phyloP scores from a whole-genome alignment of 176 grass and related monocot species.

The Otatea glauca region DNA sequence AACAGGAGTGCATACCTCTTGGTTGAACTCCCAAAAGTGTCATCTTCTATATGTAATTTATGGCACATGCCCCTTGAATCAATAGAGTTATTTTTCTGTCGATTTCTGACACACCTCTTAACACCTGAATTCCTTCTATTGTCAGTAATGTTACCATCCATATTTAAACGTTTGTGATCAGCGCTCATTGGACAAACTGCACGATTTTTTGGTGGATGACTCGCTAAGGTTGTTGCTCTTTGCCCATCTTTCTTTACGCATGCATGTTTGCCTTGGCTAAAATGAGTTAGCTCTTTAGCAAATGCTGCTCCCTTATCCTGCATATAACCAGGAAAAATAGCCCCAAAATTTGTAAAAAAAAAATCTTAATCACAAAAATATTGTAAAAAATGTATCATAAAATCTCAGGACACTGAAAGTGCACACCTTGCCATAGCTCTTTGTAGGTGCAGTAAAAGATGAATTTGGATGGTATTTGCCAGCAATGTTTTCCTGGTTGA shows the following conservation, averaged over 20 bases:
- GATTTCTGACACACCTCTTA: constrained; percentile 18
- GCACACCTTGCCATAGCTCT: constrained; percentile 29
- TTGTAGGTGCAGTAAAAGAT: background rate
- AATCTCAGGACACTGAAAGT: background rate
- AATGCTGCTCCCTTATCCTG: constrained; percentile 33
- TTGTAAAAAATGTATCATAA: background rate
- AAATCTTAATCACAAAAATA: constrained; percentile 17
- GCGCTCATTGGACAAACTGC: background rate
- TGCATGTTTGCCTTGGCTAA: background rate
- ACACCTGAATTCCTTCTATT: constrained; percentile 4
- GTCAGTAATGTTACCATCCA: background rate
- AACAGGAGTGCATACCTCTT: constrained; percentile 33
- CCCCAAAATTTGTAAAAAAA: background rate
- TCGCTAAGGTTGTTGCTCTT: background rate
- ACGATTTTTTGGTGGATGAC: background rate
- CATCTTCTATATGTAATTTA: constrained; percentile 16
- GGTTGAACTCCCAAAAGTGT: background rate
- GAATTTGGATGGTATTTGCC: background rate
- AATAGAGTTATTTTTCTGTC: constrained; percentile 13
- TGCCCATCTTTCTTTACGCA: background rate
- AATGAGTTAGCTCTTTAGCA: background rate
- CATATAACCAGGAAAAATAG: constrained; percentile 31
- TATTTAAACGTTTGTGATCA: background rate
- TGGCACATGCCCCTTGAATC: background rate
- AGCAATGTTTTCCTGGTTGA: background rate